Base-by-base conservation (phyloP, 371 early-diverging fungal species). In the Ordospora colligata region DNA sequence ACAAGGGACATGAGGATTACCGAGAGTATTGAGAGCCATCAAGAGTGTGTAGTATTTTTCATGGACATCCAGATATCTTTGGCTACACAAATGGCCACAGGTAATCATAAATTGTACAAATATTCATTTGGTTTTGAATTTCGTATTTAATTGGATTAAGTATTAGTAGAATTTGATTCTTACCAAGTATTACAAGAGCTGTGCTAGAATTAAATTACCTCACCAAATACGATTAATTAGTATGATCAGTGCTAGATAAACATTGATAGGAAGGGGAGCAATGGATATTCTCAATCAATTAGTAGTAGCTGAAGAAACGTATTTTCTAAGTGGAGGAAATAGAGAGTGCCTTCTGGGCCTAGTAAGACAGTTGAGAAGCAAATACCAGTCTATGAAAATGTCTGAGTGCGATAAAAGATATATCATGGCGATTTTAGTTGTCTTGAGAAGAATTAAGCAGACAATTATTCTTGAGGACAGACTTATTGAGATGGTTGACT, bases 401-500 rank as follows among this genome's bases (percentile, higher is more conserved):
- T 17, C 32, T 22, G 40, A 23, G 4, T 23, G 25, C n/a, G 44
- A 32, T 14, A 58, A 43, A 58, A 43, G 37, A 7, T 19, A 49
- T 32, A 58, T 44, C 8, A 46, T 53, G 45, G 53, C 53, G n/a
- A 14, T 69, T 5, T 11, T 69, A 25, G 17, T 69, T 69, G 25
- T 69, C 54, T 58, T 69, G 23, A 37, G 37, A 40, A 45, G 64
- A 25, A 43, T 69, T 7, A 69, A 40, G 21, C 46, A 51, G 3
- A 45, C 49, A 23, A 53, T 69, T 40, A 19, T 53, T 6, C 67
- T 69, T 44, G 69, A 69, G 17, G 62, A 51, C 52, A 53, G 51
- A 17, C 44, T 69, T 27, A n/a, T 53, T 27, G 62, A 69, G 62
- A 25, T 69, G 19, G 43, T 69, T 8, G 69, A 69, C 25, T 45